Conservation (phyloP, 164 flowering plant species). For the Cinnamomum chago region DNA sequence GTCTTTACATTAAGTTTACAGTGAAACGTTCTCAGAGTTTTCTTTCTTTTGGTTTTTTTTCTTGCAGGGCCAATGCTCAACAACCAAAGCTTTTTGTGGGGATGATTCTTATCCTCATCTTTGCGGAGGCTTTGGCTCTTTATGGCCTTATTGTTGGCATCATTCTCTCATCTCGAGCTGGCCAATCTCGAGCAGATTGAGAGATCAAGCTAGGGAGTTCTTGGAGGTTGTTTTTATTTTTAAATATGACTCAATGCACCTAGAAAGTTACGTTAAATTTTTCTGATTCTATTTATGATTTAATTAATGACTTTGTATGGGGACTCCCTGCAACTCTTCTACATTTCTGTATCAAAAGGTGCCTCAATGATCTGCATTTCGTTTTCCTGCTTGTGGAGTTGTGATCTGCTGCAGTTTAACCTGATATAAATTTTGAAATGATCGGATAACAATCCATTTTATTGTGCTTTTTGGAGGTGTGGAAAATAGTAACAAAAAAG, state of each 20-base stretch:
- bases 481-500: background rate
- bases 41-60: background rate
- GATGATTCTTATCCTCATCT: constrained; percentile 36
- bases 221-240: background rate
- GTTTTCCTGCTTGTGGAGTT: background rate
- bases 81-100: constrained; percentile 57
- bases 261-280: background rate
- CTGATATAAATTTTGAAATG: background rate
- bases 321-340: background rate
- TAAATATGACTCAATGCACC: background rate
- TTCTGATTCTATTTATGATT: constrained; percentile 6
- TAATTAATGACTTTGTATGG: background rate
- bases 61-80: constrained; percentile 57
- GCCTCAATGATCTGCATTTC: background rate
- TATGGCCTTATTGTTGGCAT: constrained; percentile 36
- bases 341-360: background rate
- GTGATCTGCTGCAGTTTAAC: too few species aligned
- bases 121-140: constrained; percentile 44
- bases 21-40: background rate
- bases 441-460: too few species aligned
- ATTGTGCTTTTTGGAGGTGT: background rate
- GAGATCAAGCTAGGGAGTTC: background rate
- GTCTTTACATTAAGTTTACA: background rate
- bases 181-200: constrained; percentile 58
- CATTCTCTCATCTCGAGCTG: constrained; percentile 59